Evolutionary conservation across 495 filamentous ascomycete genomes (phyloP).

Genomic region (Neurospora sublineolata): DNA sequence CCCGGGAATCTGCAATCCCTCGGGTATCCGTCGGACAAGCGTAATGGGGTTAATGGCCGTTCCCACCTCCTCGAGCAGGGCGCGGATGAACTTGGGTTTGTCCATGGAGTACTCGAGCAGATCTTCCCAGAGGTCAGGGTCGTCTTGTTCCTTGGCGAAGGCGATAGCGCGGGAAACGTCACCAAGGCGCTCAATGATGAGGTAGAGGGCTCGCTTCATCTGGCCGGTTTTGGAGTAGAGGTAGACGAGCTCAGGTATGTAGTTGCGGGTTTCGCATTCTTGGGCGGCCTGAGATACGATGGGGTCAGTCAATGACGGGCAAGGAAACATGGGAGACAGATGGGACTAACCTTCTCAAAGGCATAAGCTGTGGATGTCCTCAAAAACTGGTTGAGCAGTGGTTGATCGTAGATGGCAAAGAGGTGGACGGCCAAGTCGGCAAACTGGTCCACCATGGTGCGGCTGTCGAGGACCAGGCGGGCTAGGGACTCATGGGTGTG

Average conservation of each 20-base stretch:
- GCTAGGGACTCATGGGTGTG: conserved; percentile 32
- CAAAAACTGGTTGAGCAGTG: conserved; percentile 76
- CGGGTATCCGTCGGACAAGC: conserved; percentile 80
- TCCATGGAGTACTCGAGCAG: conserved; percentile 92
- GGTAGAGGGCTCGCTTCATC: conserved; percentile 74
- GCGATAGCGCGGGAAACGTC: conserved; percentile 86
- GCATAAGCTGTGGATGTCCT: conserved; percentile 70
- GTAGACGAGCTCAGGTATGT: conserved; percentile 83
- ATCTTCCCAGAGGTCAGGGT: conserved; percentile 88
- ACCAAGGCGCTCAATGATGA: conserved; percentile 79
- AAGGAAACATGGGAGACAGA: not conserved
- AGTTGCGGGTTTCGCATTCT: conserved; percentile 67
- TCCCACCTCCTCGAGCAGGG: conserved; percentile 83
- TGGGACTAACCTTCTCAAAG: conserved; percentile 48
- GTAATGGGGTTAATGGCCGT: conserved; percentile 84
- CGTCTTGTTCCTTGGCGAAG: conserved; percentile 86
- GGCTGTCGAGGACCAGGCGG: conserved; percentile 44
- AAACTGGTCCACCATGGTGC: conserved; percentile 69
- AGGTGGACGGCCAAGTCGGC: conserved; percentile 76
- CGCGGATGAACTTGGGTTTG: conserved; percentile 86
- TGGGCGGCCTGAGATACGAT: conserved; percentile 42
- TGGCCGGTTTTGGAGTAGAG: conserved; percentile 89
- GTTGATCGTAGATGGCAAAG: conserved; percentile 72
- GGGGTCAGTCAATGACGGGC: conserved; percentile 1
- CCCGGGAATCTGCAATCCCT: conserved; percentile 82